Base-by-base conservation (phyloP, 1,284 basidiomycete species). In the Heterobasidion irregulare region DNA sequence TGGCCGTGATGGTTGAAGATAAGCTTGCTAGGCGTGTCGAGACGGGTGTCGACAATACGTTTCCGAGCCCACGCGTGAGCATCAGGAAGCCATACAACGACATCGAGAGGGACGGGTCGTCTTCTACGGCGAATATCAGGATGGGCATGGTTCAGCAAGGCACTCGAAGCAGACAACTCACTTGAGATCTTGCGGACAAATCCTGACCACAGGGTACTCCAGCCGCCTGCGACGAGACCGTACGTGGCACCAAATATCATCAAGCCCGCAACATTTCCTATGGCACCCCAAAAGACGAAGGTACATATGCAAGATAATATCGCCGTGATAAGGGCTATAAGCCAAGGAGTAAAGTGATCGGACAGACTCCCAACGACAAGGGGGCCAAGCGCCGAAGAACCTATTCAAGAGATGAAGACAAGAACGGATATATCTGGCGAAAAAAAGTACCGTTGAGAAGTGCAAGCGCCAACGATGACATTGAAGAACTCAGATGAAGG, bases 21-120 rank as follows among this genome's bases (percentile, higher is more conserved):
- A 41, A n/a, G 16, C 10, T 54, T 19, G 61, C 56, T 43, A 73
- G 61, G 1, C 64, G 62, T 1, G 73, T 69, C 7, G 73, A 69
- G 44, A 76, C 70, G 5, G 73, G 74, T 8, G 73, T 72, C 5
- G 71, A 72, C 2, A 75, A 60, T 35, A 77, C 68, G 53, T 74
- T 75, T 1, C 74, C 74, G 6, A 76, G 57, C 0, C 75, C 74
- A 10, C 73, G 64, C 0, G 70, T 68, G 41, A 74, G 63, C 26
- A 70, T 62, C 19, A 75, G 60, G 51, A 72, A 68, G 32, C 73
- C 71, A 52, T 69, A 69, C 9, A 76, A 60, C 9, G 65, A 65
- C 19, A 72, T 70, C 2, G 67, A 61, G n/a, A 72, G 62, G 2
- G 54, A 59, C 0, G 66, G 69, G 54, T 75, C 72, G 53, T 74